Base-by-base conservation (phyloP, 179 eudicot genomes). In the Amaranthus tricolor region DNA sequence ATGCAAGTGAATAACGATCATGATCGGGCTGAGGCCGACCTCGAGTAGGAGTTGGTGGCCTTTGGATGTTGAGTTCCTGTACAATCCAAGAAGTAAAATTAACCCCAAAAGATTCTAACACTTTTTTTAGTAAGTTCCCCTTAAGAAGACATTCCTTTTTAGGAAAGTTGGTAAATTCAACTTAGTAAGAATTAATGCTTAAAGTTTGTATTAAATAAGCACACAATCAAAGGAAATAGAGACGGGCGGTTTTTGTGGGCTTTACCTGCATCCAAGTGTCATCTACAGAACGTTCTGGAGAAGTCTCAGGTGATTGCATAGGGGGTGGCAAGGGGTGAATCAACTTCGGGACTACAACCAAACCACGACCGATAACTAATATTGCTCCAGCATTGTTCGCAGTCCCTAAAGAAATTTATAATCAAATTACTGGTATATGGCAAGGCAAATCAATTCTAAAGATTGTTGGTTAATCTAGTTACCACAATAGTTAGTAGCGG, bases 401-500 rank as follows among this genome's bases (percentile, higher is more conserved):
- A 66, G 98, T 90, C 59, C 98, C 98, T 94, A 52, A 81, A 72
- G 84, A 21, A 55, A 24, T 52, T n/a, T 44, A 60, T 44, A 6
- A 62, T 74, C 51, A 73, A 63, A 54, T 66, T 7, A 53, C 31
- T 43, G 31, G 17, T 9, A 50, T 19, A 71, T 4, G 14, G 68
- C 43, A 75, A 4, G 48, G 60, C 20, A 31, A 47, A 73, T 49
- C 3, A 24, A 20, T 52, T 59, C 56, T 24, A 9, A 56, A 53
- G 40, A 65, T 40, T 12, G 64, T 21, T 5, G 52, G 69, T 5
- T n/a, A 66, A 48, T 69, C 31, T 19, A 69, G 78, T 71, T 80
- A 94, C 98, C 98, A 78, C 98, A 94, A 79, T 94, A 94, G 86
- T 91, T 94, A n/a, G 98, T 94, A 64, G 98, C 98, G 60, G 98